Conservation (phyloP, 148 eudicot species). For the Rhododendron molle region DNA sequence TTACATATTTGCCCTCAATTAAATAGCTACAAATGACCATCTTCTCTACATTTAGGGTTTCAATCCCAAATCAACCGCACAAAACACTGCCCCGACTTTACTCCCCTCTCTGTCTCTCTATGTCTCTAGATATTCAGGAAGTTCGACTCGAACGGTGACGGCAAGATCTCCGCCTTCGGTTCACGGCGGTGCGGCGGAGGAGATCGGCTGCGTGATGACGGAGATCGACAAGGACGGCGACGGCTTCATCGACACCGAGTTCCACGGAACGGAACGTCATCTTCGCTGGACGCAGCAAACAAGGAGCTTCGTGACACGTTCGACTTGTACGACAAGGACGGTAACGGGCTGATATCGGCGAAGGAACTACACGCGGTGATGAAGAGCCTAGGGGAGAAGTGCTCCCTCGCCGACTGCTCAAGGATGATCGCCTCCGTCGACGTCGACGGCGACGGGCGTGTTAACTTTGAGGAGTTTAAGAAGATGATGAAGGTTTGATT, state of each 20-base stretch:
- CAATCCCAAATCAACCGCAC: too few relatives aligned
- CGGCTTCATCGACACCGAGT: constrained; percentile 64
- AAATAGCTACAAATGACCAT: too few relatives aligned
- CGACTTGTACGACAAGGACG: constrained; percentile 57
- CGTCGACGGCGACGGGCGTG: constrained; percentile 68
- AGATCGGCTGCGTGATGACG: constrained; percentile 51
- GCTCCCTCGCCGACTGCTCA: constrained; percentile 44
- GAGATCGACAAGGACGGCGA: constrained; percentile 82
- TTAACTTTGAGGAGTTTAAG: constrained; percentile 76
- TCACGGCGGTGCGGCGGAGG: constrained; percentile 36
- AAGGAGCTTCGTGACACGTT: constrained; percentile 65
- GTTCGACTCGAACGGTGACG: constrained; percentile 81
- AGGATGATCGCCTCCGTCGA: constrained; percentile 68
- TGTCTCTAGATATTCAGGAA: constrained; percentile 37
- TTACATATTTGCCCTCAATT: too few relatives aligned
- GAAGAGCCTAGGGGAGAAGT: constrained; percentile 55
- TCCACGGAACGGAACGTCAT: constrained; percentile 20
- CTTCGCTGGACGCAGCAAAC: constrained; percentile 18
- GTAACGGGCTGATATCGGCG: constrained; percentile 63
- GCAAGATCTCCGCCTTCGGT: constrained; percentile 51
- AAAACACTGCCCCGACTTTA: too few relatives aligned
- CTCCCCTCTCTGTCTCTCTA: too few relatives aligned
- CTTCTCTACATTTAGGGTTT: too few relatives aligned
- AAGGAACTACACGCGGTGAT: constrained; percentile 55
- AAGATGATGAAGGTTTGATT: constrained; percentile 51